Conservation (phyloP, 1,284 basidiomycete genomes). For the Pseudozyma tsukubaensis region DNA sequence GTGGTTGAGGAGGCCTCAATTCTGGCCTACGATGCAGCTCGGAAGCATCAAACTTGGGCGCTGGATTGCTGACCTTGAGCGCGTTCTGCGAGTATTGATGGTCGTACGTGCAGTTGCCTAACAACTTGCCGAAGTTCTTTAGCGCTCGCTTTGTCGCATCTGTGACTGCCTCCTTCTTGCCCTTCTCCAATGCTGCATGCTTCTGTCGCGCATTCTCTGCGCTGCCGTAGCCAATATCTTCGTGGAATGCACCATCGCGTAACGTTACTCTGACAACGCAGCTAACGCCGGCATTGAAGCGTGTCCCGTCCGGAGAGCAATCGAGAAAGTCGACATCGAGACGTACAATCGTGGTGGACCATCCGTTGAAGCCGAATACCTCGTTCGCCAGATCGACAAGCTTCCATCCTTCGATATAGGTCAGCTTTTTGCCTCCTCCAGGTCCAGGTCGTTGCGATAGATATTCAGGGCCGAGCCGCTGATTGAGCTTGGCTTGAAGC, state of each 20-base stretch:
- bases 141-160: slow-evolving; percentile 91
- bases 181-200: slow-evolving; percentile 90
- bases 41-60: slow-evolving; percentile 52
- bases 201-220: slow-evolving; percentile 87
- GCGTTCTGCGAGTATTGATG: slow-evolving; percentile 86
- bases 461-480: slow-evolving; percentile 92
- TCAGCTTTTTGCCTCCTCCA: slow-evolving; percentile 78
- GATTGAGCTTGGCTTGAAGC: slow-evolving; percentile 84
- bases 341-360: slow-evolving; percentile 86
- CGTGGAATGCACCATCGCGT: slow-evolving; percentile 87
- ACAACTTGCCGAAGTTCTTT: slow-evolving; percentile 89
- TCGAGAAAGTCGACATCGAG: slow-evolving; percentile 76
- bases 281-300: slow-evolving; percentile 79
- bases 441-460: slow-evolving; percentile 89
- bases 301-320: slow-evolving; percentile 74
- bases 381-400: slow-evolving; percentile 82
- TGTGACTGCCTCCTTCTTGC: slow-evolving; percentile 97
- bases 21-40: slow-evolving; percentile 51
- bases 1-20: slow-evolving; percentile 21
- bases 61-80: slow-evolving; percentile 72
- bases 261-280: slow-evolving; percentile 88
- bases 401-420: slow-evolving; percentile 97
- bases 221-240: slow-evolving; percentile 82
- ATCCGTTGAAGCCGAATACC: slow-evolving; percentile 98
- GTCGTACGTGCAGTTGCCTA: slow-evolving; percentile 94